These are phyloP conservation scores for Calonectria fujianensis DNA, from an alignment of 2,329 filamentous ascomycete species.

Conservation along the genomic window DNA sequence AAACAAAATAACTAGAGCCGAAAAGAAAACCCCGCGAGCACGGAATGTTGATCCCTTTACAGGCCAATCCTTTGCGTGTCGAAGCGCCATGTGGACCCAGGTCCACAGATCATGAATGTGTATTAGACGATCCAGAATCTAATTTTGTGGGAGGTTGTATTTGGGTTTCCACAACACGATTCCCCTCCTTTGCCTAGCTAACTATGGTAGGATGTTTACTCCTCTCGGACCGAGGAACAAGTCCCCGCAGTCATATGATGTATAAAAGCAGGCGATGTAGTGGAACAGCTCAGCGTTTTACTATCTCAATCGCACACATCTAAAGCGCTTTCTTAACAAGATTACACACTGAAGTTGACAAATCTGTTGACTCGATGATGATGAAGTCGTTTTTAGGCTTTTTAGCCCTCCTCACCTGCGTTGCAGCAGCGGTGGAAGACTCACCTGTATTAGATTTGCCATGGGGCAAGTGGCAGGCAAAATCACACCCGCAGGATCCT, in stretches of 20 bases:
- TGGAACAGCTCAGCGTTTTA: neutral
- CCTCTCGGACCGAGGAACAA: neutral
- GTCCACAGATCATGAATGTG: neutral
- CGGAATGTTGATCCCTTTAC: neutral
- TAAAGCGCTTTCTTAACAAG: too few species aligned
- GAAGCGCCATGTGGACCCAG: neutral
- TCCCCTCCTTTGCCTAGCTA: neutral
- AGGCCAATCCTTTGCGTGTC: neutral
- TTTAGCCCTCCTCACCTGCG: neutral
- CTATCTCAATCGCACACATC: neutral
- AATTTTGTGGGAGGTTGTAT: neutral
- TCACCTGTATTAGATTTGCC: constrained; percentile 13
- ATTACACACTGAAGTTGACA: neutral
- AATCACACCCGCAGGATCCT: neutral
- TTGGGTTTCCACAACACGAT: neutral
- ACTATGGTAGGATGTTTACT: neutral
- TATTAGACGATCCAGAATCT: neutral
- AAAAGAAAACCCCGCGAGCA: neutral
- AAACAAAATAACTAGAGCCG: neutral
- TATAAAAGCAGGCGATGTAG: neutral
- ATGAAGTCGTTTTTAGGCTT: neutral
- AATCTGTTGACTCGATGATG: neutral
- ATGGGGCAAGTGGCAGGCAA: constrained; percentile 30
- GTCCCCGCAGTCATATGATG: neutral
- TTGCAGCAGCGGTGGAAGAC: neutral